A percentile compares a stretch with the other conserved stretches of the same genome.
Conservation (phyloP, 2,329 filamentous ascomycete species). For the Thielaviopsis punctulata region DNA sequence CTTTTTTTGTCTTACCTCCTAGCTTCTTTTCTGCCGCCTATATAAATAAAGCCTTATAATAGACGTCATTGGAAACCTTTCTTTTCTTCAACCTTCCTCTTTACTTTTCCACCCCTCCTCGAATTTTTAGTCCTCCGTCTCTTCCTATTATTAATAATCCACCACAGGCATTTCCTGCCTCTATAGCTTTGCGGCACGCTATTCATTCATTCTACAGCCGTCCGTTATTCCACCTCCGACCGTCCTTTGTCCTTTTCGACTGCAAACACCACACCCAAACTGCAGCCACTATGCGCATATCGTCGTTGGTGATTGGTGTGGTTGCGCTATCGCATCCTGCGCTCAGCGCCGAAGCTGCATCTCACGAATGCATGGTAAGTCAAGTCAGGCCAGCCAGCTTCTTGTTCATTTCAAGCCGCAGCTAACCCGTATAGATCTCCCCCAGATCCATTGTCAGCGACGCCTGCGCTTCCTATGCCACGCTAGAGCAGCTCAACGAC, state of each 20-base stretch:
- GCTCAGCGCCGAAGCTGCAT: neutral
- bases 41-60: neutral
- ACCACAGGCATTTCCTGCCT: neutral
- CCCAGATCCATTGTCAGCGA: slow-evolving; percentile 80
- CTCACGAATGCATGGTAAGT: slow-evolving; percentile 6
- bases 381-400: no score
- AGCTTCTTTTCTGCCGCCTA: neutral
- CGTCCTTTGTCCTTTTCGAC: neutral
- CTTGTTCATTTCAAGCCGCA: no score
- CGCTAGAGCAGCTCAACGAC: slow-evolving; percentile 69
- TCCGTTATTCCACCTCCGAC: no score
- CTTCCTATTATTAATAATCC: neutral
- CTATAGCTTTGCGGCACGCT: no score
- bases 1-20: neutral
- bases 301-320: neutral
- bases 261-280: no score
- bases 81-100: neutral
- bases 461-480: slow-evolving; percentile 83
- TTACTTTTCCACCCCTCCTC: neutral
- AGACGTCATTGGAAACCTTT: neutral
- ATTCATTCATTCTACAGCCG: no score
- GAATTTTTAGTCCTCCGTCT: neutral
- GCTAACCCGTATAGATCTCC: slow-evolving; percentile 59
- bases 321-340: neutral
- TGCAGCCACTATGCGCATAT: neutral